Conservation (phyloP, 2,329 filamentous ascomycete species). For the Neonectria ditissima region DNA sequence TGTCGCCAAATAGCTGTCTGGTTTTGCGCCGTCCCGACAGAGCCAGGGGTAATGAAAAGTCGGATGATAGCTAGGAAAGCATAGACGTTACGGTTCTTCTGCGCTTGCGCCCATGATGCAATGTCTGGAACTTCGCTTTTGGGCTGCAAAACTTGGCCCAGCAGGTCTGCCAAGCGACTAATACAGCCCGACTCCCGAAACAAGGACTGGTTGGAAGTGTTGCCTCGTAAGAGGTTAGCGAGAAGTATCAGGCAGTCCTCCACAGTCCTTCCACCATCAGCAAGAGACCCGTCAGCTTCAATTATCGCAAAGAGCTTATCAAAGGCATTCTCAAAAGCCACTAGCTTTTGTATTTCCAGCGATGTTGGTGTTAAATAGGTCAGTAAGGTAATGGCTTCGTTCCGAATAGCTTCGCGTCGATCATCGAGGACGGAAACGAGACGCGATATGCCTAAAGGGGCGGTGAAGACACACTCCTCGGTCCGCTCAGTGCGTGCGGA, state of each 20-base stretch:
- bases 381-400: constrained; percentile 87
- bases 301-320: constrained; percentile 88
- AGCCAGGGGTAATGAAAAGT: constrained; percentile 86
- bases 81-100: constrained; percentile 91
- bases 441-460: constrained; percentile 87
- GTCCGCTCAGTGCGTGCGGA: constrained; percentile 89
- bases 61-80: constrained; percentile 88
- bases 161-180: constrained; percentile 75
- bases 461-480: constrained; percentile 92
- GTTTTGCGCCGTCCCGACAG: constrained; percentile 82
- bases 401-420: constrained; percentile 84
- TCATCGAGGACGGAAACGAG: constrained; percentile 89
- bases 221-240: constrained; percentile 87
- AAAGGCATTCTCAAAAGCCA: constrained; percentile 95
- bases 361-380: constrained; percentile 90
- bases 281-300: constrained; percentile 81
- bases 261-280: constrained; percentile 85
- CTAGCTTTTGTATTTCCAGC: constrained; percentile 90
- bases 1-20: constrained; percentile 88
- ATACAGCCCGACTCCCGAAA: constrained; percentile 93
- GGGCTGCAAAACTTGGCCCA: constrained; percentile 69
- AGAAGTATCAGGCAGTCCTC: constrained; percentile 94
- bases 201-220: constrained; percentile 91
- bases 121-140: constrained; percentile 67
- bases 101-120: constrained; percentile 79